Percentiles rank a stretch among this genome's conserved stretches.
Evolutionary conservation across 2,329 filamentous ascomycete species (phyloP).

Genomic region (Xylaria sp.): DNA sequence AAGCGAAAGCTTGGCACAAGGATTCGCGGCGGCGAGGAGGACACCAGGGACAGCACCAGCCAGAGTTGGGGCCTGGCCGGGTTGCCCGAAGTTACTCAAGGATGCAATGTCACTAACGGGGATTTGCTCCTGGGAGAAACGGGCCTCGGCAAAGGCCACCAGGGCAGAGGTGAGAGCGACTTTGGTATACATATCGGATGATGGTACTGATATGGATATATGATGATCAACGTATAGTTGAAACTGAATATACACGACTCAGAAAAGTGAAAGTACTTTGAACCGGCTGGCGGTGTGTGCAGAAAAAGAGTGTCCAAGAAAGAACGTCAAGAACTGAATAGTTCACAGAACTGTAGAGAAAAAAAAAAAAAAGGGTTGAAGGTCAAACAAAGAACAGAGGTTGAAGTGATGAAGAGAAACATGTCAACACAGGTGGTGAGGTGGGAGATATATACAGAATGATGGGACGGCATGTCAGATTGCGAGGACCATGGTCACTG

Average conservation of each 20-base stretch:
- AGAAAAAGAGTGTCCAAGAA: conserved; percentile 37
- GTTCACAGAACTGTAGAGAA: conserved; percentile 46
- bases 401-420: conserved; percentile 33
- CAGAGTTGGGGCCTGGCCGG: conserved; percentile 67
- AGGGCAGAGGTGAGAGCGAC: conserved; percentile 48
- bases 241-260: conserved; percentile 27
- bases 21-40: conserved; percentile 67
- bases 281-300: conserved; percentile 40
- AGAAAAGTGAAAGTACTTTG: conserved; percentile 31
- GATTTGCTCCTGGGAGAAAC: conserved; percentile 68
- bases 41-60: conserved; percentile 65
- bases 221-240: conserved; percentile 24
- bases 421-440: conserved; percentile 21
- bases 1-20: conserved; percentile 69
- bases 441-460: conserved; percentile 31
- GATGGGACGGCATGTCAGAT: conserved; percentile 12
- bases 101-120: conserved; percentile 60
- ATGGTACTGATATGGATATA: conserved; percentile 9
- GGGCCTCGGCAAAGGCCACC: conserved; percentile 54
- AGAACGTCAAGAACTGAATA: conserved; percentile 43
- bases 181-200: conserved; percentile 51
- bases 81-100: conserved; percentile 59
- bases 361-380: conserved; percentile 38
- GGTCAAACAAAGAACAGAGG: conserved; percentile 40
- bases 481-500: conserved; percentile 15